These are phyloP conservation scores for Colletotrichum sojae DNA, from an alignment of 2,329 filamentous ascomycete species.

Conservation along the genomic window DNA sequence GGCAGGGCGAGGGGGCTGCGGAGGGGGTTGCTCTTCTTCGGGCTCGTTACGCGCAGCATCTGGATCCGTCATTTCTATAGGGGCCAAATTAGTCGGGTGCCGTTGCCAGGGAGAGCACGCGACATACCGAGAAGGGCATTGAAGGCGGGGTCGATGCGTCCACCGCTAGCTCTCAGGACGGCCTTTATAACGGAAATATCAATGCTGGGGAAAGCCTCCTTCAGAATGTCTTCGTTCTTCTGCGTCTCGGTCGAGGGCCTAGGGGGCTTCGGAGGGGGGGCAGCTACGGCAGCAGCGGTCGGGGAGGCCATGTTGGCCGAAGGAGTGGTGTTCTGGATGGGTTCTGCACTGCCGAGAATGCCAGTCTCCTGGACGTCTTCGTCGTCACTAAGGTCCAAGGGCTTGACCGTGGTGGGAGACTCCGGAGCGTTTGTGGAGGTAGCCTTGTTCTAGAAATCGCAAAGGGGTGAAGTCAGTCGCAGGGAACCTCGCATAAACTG, in stretches of 20 bases:
- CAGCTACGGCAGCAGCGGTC: conserved; percentile 53
- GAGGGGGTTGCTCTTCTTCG: conserved; percentile 76
- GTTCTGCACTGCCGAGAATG: conserved; percentile 60
- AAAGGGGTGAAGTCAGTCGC: conserved; percentile 37
- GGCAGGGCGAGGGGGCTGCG: conserved; percentile 84
- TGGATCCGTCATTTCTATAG: conserved; percentile 83
- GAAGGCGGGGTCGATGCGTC: conserved; percentile 93
- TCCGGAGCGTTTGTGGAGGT: conserved; percentile 64
- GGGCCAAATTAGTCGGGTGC: conserved; percentile 35
- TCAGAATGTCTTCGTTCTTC: conserved; percentile 88
- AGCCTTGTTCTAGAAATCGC: conserved; percentile 57
- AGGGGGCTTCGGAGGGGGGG: conserved; percentile 84
- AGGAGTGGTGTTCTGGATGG: conserved; percentile 45
- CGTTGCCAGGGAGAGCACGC: conserved; percentile 14
- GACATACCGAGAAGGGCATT: conserved; percentile 87
- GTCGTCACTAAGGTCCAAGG: conserved; percentile 76
- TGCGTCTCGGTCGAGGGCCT: conserved; percentile 85
- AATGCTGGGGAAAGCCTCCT: conserved; percentile 92
- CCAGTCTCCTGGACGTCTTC: conserved; percentile 76
- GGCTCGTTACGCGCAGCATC: conserved; percentile 71
- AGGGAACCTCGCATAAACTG: conserved; percentile 40
- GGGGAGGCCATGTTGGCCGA: conserved; percentile 52
- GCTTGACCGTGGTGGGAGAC: conserved; percentile 75
- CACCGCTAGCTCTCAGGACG: conserved; percentile 87
- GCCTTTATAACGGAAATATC: conserved; percentile 88